Evolutionary conservation across 108 stramenopile genomes (phyloP), one percentile per base, ranked within the genome.

Genomic region (Aurantiochytrium sp.): DNA sequence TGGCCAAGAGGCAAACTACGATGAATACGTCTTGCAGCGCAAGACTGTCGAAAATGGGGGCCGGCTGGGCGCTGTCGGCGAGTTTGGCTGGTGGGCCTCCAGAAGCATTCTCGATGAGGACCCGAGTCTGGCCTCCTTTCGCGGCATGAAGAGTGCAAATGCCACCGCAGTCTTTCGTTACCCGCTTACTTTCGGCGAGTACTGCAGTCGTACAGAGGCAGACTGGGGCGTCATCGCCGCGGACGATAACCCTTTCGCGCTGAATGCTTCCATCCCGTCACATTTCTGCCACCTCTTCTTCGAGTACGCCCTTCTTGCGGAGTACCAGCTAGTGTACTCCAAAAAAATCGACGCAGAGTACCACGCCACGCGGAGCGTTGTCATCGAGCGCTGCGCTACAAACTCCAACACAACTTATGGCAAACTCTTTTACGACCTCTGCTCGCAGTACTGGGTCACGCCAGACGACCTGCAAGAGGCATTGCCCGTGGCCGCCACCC

Each of bases 221-320:
- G 73, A 81, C 10, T 81, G 73, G 73, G 73, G 45, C 17, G 50
- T 27, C 45, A 81, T 81, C 32, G 73, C 73, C 24, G n/a, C 59
- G 19, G 34, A 34, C 34, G 15, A 15, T 27, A 34, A 65, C 24
- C 59, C 59, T 34, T 65, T 65, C 19, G 59, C 39, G 0, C 39
- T 81, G 17, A 48, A 81, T 21, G 73, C 73, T 0, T 41, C 73
- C 12, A 81, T 27, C 39, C 39, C 45, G 36, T 81, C 73, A 37
- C 73, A 81, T 81, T 81, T 81, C 2, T 81, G 73, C 73, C 73
- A 81, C 45, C 45, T 48, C 3, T 81, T 81, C 73, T 81, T 81
- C 3, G 73, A 81, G 3, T 81, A 41, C 3, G 39, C 73, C n/a
- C 39, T 81, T 24, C 42, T 41, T 12, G 73, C 73, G 32, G 73